phyloP scores from a whole-genome alignment of 2,329 filamentous ascomycete species.

The Metarhizium anisopliae region DNA sequence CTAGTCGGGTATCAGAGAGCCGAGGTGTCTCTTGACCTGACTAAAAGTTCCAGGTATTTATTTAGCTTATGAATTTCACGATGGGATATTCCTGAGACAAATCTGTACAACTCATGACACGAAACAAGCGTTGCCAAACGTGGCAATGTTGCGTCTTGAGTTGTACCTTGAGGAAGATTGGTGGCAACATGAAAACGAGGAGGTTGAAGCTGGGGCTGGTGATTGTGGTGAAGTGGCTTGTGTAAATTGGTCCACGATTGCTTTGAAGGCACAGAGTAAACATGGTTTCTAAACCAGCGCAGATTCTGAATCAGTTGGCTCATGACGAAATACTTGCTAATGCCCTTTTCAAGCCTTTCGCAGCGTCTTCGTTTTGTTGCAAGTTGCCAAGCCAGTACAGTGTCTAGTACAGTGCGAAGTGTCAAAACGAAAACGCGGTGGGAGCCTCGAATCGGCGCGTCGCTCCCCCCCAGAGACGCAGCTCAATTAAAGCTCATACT shows the following conservation, averaged over 20 bases:
- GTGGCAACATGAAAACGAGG: not conserved
- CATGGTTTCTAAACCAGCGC: too few relatives aligned
- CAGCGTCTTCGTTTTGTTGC: not conserved
- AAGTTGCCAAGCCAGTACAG: not conserved
- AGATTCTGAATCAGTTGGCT: too few relatives aligned
- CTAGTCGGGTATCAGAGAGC: not conserved
- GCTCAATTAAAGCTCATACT: not conserved
- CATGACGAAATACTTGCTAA: too few relatives aligned
- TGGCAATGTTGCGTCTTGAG: not conserved
- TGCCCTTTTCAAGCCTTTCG: too few relatives aligned
- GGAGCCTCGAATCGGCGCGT: conserved; percentile 1
- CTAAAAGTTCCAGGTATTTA: not conserved
- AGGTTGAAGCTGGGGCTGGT: too few relatives aligned
- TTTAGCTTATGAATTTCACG: conserved; percentile 8
- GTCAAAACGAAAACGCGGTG: not conserved
- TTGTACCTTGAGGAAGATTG: not conserved
- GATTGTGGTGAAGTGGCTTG: too few relatives aligned
- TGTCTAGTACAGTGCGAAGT: not conserved
- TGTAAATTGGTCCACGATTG: too few relatives aligned
- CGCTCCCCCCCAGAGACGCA: not conserved
- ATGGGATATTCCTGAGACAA: conserved; percentile 1
- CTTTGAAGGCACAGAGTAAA: too few relatives aligned
- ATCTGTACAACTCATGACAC: not conserved
- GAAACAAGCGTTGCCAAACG: not conserved
- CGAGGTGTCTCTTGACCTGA: not conserved